Conservation (phyloP, 768 basidiomycete species). For the Tricholoma flavovirens region DNA sequence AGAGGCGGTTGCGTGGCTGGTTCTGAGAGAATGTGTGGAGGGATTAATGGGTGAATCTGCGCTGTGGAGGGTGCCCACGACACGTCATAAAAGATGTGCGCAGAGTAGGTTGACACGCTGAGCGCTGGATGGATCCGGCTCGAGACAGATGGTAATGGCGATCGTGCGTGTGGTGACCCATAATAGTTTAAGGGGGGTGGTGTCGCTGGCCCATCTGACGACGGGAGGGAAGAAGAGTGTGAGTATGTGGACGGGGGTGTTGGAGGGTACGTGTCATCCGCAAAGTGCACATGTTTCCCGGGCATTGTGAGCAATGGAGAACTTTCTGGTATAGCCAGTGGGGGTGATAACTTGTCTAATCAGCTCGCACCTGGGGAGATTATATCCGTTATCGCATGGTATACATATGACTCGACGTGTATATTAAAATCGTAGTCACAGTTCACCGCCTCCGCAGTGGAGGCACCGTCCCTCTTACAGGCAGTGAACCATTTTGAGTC, state of each 20-base stretch:
- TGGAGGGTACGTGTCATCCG: constrained; percentile 11
- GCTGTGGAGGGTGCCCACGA: constrained; percentile 8
- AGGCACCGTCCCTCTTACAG: not conserved
- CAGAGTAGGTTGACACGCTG: constrained; percentile 1
- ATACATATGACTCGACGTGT: constrained; percentile 3
- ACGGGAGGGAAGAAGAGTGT: constrained; percentile 12
- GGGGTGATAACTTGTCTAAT: not conserved
- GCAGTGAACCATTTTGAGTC: not conserved
- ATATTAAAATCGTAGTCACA: constrained; percentile 4
- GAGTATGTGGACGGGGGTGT: constrained; percentile 13
- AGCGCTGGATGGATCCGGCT: constrained; percentile 12
- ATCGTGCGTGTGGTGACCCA: constrained; percentile 11
- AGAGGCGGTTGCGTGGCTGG: constrained; percentile 31
- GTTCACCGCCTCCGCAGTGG: constrained; percentile 8
- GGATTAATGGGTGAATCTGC: constrained; percentile 5
- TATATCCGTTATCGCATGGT: constrained; percentile 6
- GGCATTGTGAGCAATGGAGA: constrained; percentile 18
- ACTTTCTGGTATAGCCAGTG: not conserved
- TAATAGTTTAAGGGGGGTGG: constrained; percentile 12
- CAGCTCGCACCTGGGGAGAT: not conserved
- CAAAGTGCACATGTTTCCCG: constrained; percentile 24
- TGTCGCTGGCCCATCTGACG: constrained; percentile 12
- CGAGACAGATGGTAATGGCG: constrained; percentile 12
- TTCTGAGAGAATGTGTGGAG: constrained; percentile 23
- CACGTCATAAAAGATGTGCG: constrained; percentile 11